Evolutionary conservation across 2,329 filamentous ascomycete species (phyloP), one percentile per base, ranked within the genome.

Genomic region (Hymenoscyphus infarciens): DNA sequence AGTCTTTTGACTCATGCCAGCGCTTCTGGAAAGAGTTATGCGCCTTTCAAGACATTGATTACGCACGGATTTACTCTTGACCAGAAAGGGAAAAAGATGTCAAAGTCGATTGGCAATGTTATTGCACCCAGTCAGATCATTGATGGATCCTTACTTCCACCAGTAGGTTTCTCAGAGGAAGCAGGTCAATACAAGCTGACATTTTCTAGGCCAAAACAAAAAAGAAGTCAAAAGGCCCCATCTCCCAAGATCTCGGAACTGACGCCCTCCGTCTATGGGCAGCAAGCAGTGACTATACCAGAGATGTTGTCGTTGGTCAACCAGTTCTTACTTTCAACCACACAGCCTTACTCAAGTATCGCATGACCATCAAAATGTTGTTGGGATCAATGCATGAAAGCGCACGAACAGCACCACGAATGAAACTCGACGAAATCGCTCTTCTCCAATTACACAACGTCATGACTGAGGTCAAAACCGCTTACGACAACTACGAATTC

Each of bases 31-130:
- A 65, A 61, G 31, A 56, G 64, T 6, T 62, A 74, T 76, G 82
- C 94, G 0, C 95, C 95, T 0, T 99, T 96, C 79, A 90, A 87
- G 72, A 90, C 86, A 3, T 81, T 99, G n/a, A 88, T 97, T 64
- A 99, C 95, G 0, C 95, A 99, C 73, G 95, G 95, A 0, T 99
- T 99, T 74, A 93, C 92, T 0, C 84, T 99, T 1, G 95, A 99
- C 71, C 83, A 89, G 57, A 80, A 90, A 39, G 93, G 93, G n/a
- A 92, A 91, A 74, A 99, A 99, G 76, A 99, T 99, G 95, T 97
- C 93, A 74, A 99, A 99, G 76, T 97, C 92, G 0, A 79, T 97
- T 1, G 95, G 95, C 16, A 99, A 99, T 72, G 88, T 90, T 31
- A 87, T 98, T 61, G 83, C 86, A 0, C 93, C 94, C 0, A 80